phyloP scores from a whole-genome alignment of 371 early-diverging fungal species.

The Choanephora cucurbitarum region DNA sequence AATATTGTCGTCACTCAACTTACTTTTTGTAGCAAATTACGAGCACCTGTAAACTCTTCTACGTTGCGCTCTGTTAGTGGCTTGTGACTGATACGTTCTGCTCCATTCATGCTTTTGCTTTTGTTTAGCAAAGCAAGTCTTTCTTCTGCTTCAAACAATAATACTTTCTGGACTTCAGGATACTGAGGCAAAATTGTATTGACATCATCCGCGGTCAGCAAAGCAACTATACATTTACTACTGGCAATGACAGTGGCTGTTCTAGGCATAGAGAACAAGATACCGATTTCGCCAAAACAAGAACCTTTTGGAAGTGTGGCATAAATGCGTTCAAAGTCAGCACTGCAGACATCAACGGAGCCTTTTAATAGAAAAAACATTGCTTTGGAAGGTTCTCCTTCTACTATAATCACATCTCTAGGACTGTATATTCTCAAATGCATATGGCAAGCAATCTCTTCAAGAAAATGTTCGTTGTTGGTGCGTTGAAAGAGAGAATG shows the following conservation, averaged over 20 bases:
- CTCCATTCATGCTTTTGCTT: constrained; percentile 18
- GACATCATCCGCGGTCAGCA: constrained; percentile 64
- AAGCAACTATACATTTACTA: constrained; percentile 69
- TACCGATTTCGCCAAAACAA: constrained; percentile 85
- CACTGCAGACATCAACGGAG: constrained; percentile 74
- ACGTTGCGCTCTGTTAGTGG: constrained; percentile 26
- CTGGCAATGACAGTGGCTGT: constrained; percentile 82
- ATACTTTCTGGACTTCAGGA: constrained; percentile 58
- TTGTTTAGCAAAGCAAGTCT: constrained; percentile 46
- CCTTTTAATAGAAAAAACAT: constrained; percentile 89
- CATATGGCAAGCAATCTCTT: constrained; percentile 43
- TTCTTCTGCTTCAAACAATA: constrained; percentile 61
- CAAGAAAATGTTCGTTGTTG: constrained; percentile 42
- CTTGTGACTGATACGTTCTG: constrained; percentile 14
- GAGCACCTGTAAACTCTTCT: constrained; percentile 29
- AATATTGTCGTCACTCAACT: constrained; percentile 8
- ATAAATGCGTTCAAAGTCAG: constrained; percentile 76
- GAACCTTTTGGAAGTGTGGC: constrained; percentile 70
- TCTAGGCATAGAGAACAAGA: constrained; percentile 76
- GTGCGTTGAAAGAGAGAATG: constrained; percentile 52
- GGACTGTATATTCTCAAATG: constrained; percentile 53
- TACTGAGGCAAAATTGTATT: constrained; percentile 43
- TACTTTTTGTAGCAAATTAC: constrained; percentile 38
- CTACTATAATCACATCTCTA: constrained; percentile 67
- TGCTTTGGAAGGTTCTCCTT: constrained; percentile 78